Base-by-base conservation (phyloP, 192 early-diverging fungal species). In the Rhizophlyctis rosea region DNA sequence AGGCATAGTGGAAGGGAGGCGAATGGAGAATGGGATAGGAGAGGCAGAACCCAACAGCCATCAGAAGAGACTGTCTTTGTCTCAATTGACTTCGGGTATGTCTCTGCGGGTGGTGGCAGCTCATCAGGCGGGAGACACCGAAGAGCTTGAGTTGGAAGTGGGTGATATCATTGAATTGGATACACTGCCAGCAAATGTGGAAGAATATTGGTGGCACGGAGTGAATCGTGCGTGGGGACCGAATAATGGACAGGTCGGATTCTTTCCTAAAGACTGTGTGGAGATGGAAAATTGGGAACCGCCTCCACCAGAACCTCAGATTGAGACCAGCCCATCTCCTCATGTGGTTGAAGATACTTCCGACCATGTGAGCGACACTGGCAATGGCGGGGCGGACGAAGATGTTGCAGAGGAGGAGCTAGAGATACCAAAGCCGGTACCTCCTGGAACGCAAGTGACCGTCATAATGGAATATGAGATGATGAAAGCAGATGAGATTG, bases 401-500 rank as follows among this genome's bases (percentile, higher is more conserved):
- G 69, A 72, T 25, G 61, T 66, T 23, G 67, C 61, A 57, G 58
- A 68, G 7, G 55, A 67, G 25, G 62, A 63, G 11, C 13, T 24
- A 14, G 62, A 74, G 36, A 29, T 64, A 23, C 65, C 33, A 0
- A 56, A 58, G 18, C 54, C 76, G 23, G 71, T 76, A 14, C 70
- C 68, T n/a, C 64, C 51, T 21, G 81, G 81, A 34, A 77, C 70
- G 1, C 75, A 72, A 39, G 81, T 82, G n/a, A 39, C 59, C 1
- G 69, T 69, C 5, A 54, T 25, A 0, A 27, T 51, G 18, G 24
- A 67, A 9, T 83, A 71, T 50, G 66, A 66, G 50, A n/a, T 54
- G 52, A 56, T 61, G 3, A 83, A 80, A 55, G 65, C 76, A n/a
- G 81, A 83, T 56, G 81, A 83, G 47, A 61, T 83, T 13, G 65